Evolutionary conservation across 345 rosid genomes (phyloP).

Genomic region (Linum tenue): DNA sequence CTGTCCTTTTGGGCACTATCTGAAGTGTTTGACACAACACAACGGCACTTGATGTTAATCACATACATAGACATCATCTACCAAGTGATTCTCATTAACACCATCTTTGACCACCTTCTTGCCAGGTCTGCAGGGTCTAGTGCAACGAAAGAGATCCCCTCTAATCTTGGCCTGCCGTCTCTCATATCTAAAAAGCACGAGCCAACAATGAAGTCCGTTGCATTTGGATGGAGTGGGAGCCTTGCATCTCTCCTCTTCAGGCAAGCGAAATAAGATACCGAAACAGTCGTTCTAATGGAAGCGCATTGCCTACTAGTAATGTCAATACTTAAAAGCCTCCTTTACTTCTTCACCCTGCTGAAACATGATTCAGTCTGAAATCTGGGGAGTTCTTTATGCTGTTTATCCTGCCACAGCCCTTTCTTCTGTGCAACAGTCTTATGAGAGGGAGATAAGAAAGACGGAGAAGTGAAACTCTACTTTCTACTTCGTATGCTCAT

Average conservation of each 20-base stretch:
- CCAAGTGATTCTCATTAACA: background rate
- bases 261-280: constrained; percentile 31
- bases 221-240: constrained; percentile 60
- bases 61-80: too few relatives aligned
- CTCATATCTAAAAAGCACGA: constrained; percentile 46
- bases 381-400: background rate
- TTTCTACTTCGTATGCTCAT: background rate
- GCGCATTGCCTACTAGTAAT: constrained; percentile 6
- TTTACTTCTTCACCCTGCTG: constrained; percentile 1
- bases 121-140: constrained; percentile 36
- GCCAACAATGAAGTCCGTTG: constrained; percentile 22
- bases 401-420: background rate
- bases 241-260: constrained; percentile 69
- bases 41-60: too few relatives aligned
- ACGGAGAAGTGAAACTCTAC: background rate
- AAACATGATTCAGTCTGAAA: background rate
- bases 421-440: background rate
- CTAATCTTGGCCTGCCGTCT: constrained; percentile 35
- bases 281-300: background rate
- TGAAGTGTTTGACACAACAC: too few relatives aligned
- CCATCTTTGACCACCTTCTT: background rate
- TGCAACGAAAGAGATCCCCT: constrained; percentile 28
- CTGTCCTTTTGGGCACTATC: background rate
- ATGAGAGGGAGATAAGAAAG: background rate
- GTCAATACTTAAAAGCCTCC: constrained; percentile 1